Base-by-base conservation (phyloP, 805 yeast species). In the Barnettozyma salicaria region DNA sequence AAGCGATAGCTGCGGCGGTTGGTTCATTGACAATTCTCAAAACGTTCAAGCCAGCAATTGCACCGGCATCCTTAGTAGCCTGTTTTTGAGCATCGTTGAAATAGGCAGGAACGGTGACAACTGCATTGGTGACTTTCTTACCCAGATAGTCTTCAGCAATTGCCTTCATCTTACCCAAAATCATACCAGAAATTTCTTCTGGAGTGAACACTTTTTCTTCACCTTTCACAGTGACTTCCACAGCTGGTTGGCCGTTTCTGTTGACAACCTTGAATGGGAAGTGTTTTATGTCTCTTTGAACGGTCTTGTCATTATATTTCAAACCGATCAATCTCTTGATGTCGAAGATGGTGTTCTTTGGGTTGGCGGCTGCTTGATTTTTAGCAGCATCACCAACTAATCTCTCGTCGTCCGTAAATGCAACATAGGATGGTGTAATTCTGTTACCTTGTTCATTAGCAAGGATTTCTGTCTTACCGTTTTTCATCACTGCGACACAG, bases 361-460 rank as follows among this genome's bases (percentile, higher is more conserved):
- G 92, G 61, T 88, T 88, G 52, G 85, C 72, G 30, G 96, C 90
- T 29, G 92, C 94, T 68, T 88, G 96, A 67, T 88, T 88, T 71
- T 88, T 88, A 34, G 97, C 97, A 37, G 96, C 95, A 60, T 88
- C 96, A 61, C 96, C 96, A 44, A 88, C 88, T 44, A 88, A 74
- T 67, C 96, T 78, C 68, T 88, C 97, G 29, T 85, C 86, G 36
- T 82, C 90, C 17, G 88, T 84, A 67, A 88, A 88, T 8, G 95
- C 95, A 45, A 88, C 97, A 57, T 82, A 88, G 1, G 95, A 86
- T 19, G 97, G 97, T 14, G 97, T 88, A 53, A 89, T 88, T 74
- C 97, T 83, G 69, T 87, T 86, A 70, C 97, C 97, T 70, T 88
- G 97, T 65, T 88, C 96, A 59, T 88, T 88, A 47, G 96, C 95